Percentiles rank a stretch among this genome's conserved stretches.
Conservation (phyloP, 352 stramenopile genomes). For the Pythium aquatile region DNA sequence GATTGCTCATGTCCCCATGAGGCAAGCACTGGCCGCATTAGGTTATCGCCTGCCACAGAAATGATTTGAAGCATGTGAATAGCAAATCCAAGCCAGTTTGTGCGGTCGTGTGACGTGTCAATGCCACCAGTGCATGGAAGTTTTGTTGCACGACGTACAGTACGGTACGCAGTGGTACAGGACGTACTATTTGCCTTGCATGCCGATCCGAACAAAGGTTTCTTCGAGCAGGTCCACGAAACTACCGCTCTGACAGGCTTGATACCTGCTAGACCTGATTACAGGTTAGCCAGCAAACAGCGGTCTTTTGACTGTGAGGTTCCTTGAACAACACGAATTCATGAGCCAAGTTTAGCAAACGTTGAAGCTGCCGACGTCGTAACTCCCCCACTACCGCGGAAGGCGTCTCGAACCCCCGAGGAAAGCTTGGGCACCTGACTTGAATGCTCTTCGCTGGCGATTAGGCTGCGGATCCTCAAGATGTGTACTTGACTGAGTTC, state of each 20-base stretch:
- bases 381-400: background rate
- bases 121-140: background rate
- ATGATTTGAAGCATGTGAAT: conserved; percentile 6
- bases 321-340: background rate
- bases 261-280: background rate
- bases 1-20: background rate
- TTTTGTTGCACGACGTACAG: background rate
- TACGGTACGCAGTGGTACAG: too few relatives aligned
- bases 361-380: background rate
- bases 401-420: background rate
- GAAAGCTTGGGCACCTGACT: background rate
- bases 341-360: background rate
- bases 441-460: background rate
- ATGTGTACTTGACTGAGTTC: background rate
- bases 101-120: background rate
- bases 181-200: too few relatives aligned
- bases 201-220: background rate
- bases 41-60: background rate
- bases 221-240: background rate
- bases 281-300: background rate
- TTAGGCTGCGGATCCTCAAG: background rate
- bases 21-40: background rate
- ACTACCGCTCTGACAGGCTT: background rate
- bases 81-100: conserved; percentile 2
- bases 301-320: background rate